These are phyloP conservation scores for Hypoxylon perforatum DNA, from an alignment of 495 filamentous ascomycete species.

Conservation along the genomic window DNA sequence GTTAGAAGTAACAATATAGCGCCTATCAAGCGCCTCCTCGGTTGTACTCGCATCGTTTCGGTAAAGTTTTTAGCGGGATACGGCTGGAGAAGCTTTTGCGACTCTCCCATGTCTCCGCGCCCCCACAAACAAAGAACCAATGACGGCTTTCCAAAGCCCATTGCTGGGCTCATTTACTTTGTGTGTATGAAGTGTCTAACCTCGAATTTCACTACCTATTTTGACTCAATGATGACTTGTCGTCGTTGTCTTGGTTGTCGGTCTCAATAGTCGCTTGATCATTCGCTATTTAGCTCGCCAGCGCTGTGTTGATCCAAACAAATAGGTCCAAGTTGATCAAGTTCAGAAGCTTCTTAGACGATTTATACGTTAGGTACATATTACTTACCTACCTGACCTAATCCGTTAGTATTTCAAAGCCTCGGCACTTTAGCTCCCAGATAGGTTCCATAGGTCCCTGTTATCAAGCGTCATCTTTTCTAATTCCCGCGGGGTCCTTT, in stretches of 20 bases:
- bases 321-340: not conserved
- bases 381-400: not conserved
- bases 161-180: slow-evolving; percentile 25
- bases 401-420: slow-evolving; percentile 23
- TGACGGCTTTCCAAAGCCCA: slow-evolving; percentile 35
- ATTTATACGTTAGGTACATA: not conserved
- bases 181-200: slow-evolving; percentile 20
- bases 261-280: slow-evolving; percentile 9
- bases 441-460: slow-evolving; percentile 22
- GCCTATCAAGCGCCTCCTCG: slow-evolving; percentile 22
- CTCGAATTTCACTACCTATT: not conserved
- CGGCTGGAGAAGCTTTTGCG: slow-evolving; percentile 34
- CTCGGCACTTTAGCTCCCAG: slow-evolving; percentile 38
- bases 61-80: slow-evolving; percentile 31
- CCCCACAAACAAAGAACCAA: slow-evolving; percentile 41
- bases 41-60: slow-evolving; percentile 43
- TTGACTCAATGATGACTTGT: slow-evolving; percentile 16
- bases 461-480: slow-evolving; percentile 37
- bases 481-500: slow-evolving; percentile 38
- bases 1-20: too few relatives aligned
- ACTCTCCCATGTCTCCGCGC: slow-evolving; percentile 43
- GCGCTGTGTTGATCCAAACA: slow-evolving; percentile 5
- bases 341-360: slow-evolving; percentile 11
- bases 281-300: not conserved
- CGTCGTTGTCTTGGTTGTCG: slow-evolving; percentile 1